These are phyloP conservation scores for Aureobasidium pullulans DNA, from an alignment of 2,329 filamentous ascomycete species.

Conservation along the genomic window DNA sequence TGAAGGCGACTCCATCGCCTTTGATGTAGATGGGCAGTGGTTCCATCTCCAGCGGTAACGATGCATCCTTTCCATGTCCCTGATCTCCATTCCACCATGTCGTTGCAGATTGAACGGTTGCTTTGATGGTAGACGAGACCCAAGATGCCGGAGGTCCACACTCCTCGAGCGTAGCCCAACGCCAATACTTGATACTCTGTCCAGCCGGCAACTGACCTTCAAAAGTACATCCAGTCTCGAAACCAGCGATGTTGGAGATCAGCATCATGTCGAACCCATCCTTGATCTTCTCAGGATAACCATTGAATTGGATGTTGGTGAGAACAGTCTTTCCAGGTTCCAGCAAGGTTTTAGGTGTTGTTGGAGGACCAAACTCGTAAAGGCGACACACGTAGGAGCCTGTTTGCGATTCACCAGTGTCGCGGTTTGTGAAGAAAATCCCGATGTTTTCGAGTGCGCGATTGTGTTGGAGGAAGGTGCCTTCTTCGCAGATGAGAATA, in stretches of 20 bases:
- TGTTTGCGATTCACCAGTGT: no score
- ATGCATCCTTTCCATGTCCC: not conserved
- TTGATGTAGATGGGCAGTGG: not conserved
- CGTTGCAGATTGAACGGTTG: not conserved
- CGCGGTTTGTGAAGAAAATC: no score
- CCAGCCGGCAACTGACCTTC: not conserved
- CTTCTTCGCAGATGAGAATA: not conserved
- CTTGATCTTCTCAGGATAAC: not conserved
- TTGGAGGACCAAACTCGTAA: not conserved
- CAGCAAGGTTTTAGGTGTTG: not conserved
- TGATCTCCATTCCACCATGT: not conserved
- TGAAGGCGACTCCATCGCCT: not conserved
- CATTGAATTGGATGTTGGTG: not conserved
- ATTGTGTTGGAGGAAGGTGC: not conserved
- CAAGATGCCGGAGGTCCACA: not conserved
- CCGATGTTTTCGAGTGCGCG: no score
- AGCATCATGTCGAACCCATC: not conserved
- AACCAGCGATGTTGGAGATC: not conserved
- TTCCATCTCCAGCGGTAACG: not conserved
- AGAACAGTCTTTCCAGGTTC: not conserved
- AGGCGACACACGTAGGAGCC: no score
- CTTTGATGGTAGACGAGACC: not conserved
- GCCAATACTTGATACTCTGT: not conserved
- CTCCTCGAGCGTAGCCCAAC: not conserved
- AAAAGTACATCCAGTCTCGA: not conserved